phyloP scores from a whole-genome alignment of 108 stramenopile genomes.

The Parmales sp. region DNA sequence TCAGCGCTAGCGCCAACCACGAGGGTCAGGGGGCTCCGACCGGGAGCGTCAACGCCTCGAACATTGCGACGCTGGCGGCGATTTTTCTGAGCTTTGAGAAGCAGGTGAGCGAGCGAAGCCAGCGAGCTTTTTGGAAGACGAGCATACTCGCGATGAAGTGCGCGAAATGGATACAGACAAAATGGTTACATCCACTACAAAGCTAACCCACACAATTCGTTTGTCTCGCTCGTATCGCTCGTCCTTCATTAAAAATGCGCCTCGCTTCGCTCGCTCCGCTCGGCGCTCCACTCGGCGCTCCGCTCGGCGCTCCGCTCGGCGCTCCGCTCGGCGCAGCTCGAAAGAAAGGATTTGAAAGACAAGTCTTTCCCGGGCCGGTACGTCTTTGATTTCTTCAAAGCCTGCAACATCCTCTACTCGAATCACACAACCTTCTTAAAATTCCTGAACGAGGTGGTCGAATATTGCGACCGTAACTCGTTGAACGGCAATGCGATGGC shows the following conservation, averaged over 20 bases:
- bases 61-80: slow-evolving; percentile 60
- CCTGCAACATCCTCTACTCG: slow-evolving; percentile 57
- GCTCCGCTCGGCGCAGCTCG: no score
- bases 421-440: slow-evolving; percentile 50
- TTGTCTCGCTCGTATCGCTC: no score
- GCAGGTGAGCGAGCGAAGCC: no score
- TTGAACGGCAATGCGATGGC: not conserved
- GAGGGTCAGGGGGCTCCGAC: slow-evolving; percentile 30
- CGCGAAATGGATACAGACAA: no score
- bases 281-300: no score
- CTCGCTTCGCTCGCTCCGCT: no score
- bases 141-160: no score
- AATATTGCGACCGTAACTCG: slow-evolving; percentile 26
- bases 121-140: no score
- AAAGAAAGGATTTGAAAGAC: slow-evolving; percentile 27
- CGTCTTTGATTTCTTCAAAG: slow-evolving; percentile 64
- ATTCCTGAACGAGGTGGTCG: slow-evolving; percentile 50
- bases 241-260: no score
- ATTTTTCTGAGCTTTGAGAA: slow-evolving; percentile 54
- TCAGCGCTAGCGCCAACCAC: slow-evolving; percentile 28
- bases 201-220: no score
- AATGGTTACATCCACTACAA: no score
- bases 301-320: no score
- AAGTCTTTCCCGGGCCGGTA: slow-evolving; percentile 59
- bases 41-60: slow-evolving; percentile 35